Evolutionary conservation across 2,329 filamentous ascomycete genomes (phyloP).

Genomic region (Didymella sp.): DNA sequence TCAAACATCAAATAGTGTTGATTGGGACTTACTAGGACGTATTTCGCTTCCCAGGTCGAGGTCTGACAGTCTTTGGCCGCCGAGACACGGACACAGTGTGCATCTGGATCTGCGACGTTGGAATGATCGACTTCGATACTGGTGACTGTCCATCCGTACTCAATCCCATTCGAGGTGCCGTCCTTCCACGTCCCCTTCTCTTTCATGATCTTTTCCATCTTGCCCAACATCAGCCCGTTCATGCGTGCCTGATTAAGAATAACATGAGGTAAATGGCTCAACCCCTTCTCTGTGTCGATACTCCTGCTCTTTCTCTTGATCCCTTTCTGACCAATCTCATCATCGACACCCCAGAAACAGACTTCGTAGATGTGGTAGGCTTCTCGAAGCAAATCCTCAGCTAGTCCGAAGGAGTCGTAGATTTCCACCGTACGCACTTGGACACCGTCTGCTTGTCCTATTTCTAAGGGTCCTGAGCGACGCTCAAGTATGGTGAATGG

Average conservation of each 20-base stretch:
- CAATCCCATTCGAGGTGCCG: conserved; percentile 51
- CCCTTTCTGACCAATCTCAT: conserved; percentile 30
- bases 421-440: conserved; percentile 74
- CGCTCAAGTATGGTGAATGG: conserved; percentile 65
- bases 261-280: conserved; percentile 70
- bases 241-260: conserved; percentile 76
- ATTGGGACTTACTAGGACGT: conserved; percentile 43
- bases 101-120: conserved; percentile 39
- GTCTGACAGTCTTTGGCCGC: conserved; percentile 42
- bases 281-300: conserved; percentile 64
- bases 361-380: conserved; percentile 72
- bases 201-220: conserved; percentile 53
- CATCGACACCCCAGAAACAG: conserved; percentile 54
- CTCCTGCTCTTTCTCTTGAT: conserved; percentile 56
- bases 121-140: conserved; percentile 59
- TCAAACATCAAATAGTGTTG: not conserved
- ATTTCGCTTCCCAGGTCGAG: conserved; percentile 47
- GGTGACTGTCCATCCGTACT: conserved; percentile 63
- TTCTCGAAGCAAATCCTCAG: conserved; percentile 67
- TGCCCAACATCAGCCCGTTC: conserved; percentile 64
- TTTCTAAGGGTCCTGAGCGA: conserved; percentile 60
- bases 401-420: conserved; percentile 74
- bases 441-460: conserved; percentile 69
- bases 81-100: conserved; percentile 43
- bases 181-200: conserved; percentile 37